Evolutionary conservation across 176 grass and related monocot genomes (phyloP).

Genomic region (Typha latifolia): DNA sequence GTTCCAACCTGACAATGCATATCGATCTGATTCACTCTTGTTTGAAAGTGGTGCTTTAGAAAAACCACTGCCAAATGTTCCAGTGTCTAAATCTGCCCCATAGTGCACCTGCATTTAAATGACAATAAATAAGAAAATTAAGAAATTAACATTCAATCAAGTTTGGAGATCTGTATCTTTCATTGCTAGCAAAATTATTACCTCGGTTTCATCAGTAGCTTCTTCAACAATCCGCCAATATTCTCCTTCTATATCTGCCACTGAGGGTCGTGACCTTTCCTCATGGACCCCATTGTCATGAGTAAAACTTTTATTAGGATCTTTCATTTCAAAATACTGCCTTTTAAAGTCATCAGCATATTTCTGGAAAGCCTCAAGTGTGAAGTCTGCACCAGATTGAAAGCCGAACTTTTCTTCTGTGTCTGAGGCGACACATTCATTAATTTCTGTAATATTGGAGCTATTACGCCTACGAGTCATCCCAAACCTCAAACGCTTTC

Average conservation of each 20-base stretch:
- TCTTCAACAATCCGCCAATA: constrained; percentile 92
- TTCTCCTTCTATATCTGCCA: constrained; percentile 91
- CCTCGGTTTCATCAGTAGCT: constrained; percentile 77
- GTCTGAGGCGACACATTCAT: constrained; percentile 29
- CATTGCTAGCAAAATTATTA: constrained; percentile 21
- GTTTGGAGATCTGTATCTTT: too few species aligned
- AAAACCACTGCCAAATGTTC: constrained; percentile 79
- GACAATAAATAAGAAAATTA: not conserved
- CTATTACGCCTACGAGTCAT: constrained; percentile 56
- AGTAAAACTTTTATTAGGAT: not conserved
- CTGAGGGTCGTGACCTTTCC: constrained; percentile 48
- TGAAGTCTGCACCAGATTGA: constrained; percentile 86
- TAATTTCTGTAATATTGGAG: constrained; percentile 33
- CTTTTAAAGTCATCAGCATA: constrained; percentile 66
- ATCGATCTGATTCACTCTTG: constrained; percentile 44
- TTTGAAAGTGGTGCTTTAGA: constrained; percentile 27
- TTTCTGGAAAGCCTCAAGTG: constrained; percentile 53
- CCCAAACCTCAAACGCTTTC: constrained; percentile 80
- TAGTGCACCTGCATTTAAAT: constrained; percentile 61
- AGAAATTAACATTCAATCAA: not conserved
- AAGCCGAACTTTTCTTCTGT: constrained; percentile 90
- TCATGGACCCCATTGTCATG: constrained; percentile 16
- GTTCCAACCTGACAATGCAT: constrained; percentile 62
- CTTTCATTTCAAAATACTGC: constrained; percentile 61
- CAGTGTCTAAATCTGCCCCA: constrained; percentile 91